Percentiles rank a stretch among this genome's conserved stretches.
Conservation (phyloP, 2,329 filamentous ascomycete species). For the Plectosphaerella sp. region DNA sequence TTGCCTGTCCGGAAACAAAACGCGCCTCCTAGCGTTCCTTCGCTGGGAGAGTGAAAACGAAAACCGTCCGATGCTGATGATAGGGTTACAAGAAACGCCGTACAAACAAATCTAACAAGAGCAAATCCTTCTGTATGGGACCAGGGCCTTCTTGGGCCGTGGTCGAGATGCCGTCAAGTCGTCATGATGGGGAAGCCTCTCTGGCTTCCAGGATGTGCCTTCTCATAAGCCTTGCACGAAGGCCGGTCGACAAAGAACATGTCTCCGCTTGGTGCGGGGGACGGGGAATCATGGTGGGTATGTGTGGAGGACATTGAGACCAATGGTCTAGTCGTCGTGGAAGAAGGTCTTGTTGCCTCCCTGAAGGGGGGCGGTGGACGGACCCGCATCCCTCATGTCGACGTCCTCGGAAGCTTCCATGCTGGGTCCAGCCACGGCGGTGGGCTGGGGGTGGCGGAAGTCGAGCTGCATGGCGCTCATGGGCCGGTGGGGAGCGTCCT, state of each 20-base stretch:
- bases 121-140: too few relatives aligned
- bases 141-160: too few relatives aligned
- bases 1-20: too few relatives aligned
- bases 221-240: neutral
- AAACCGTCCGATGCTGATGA: neutral
- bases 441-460: slow-evolving; percentile 29
- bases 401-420: slow-evolving; percentile 40
- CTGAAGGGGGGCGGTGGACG: slow-evolving; percentile 49
- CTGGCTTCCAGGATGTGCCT: neutral
- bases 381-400: slow-evolving; percentile 52
- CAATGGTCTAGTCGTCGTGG: slow-evolving; percentile 33
- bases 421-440: slow-evolving; percentile 20
- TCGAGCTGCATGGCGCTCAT: slow-evolving; percentile 46
- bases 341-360: slow-evolving; percentile 46
- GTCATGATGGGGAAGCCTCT: neutral
- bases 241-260: neutral
- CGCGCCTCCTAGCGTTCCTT: too few relatives aligned
- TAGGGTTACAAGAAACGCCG: neutral
- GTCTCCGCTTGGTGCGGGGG: neutral
- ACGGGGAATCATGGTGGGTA: neutral
- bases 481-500: slow-evolving; percentile 42
- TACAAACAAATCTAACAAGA: neutral
- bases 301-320: neutral
- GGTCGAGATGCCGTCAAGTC: neutral
- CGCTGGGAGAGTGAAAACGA: neutral